Base-by-base conservation (phyloP, 257 asterid genomes). In the Parsonsia alboflavescens region DNA sequence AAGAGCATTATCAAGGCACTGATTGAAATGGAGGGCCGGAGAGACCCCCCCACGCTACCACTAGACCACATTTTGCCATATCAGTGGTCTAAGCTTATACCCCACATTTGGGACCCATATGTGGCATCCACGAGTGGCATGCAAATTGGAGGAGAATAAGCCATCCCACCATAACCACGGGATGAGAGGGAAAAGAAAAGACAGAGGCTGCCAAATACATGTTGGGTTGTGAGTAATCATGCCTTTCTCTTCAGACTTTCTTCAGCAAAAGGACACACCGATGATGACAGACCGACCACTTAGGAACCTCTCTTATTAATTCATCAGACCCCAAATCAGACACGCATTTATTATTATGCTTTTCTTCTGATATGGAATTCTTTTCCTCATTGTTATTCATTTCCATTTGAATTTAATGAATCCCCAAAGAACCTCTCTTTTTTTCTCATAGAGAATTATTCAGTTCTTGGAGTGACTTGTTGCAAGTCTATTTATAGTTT, bases 1-100 rank as follows among this genome's bases (percentile, higher is more conserved):
- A 82, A 80, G 76, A 69, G 86, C 84, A 77, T 78, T 77, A 84
- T 6, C 6, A 46, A 62, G 78, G 77, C 80, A 74, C 49, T 2
- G 72, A 68, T 41, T 26, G 71, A 39, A 17, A 72, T 15, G 21
- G 65, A 44, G 33, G 16, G n/a, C 50, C 44, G 45, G 39, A 33
- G 79, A 71, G 12, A n/a, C 76, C 50, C 15, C 1, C 49, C 66
- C n/a, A n/a, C n/a, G n/a, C n/a, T n/a, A n/a, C 15, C 39, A 7
- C 53, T 59, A 10, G 24, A 33, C 24, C 79, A 74, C 62, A 75
- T 74, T 17, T 56, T 24, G 76, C 56, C 73, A 66, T 64, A 39
- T 57, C 41, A 75, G 15, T 75, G 73, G 78, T 75, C 73, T 41
- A 52, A 64, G 24, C 4, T 30, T n/a, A n/a, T 39, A n/a, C 64